Evolutionary conservation across 1,284 basidiomycete species (phyloP), one percentile per base, ranked within the genome.

Genomic region (Pseudozyma thailandica): DNA sequence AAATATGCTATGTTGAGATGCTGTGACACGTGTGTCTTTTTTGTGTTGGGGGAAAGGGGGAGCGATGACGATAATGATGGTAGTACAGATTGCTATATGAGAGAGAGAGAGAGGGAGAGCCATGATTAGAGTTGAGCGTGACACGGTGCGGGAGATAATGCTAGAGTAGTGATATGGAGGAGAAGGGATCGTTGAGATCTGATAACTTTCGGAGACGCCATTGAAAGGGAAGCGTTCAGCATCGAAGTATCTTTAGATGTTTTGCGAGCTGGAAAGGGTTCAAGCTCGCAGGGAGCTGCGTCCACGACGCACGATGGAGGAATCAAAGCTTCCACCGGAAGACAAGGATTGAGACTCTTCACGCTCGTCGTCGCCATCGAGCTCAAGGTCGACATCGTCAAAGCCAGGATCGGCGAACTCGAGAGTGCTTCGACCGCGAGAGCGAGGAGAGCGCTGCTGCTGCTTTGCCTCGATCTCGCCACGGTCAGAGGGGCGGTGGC

Each of bases 331-430:
- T 12, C 66, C 56, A 25, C 56, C 55, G 12, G 63, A 66, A 20
- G 69, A 72, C 5, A 53, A 46, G 8, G 59, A 66, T 7, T 41
- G 48, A 20, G 58, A 49, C 37, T 60, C 58, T 27, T 59, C 63
- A n/a, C 55, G 51, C 38, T 68, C 59, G 33, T 72, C 63, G 37
- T 72, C 70, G 46, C 60, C 64, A 42, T 74, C 74, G 46, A 75
- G 69, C 18, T 77, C 75, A 41, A 77, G 70, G 16, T 77, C 75
- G 37, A 75, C 61, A 23, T 77, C 72, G 58, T 77, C 75, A 31
- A 75, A 77, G 41, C 73, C 73, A 5, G 64, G 69, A 25, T 66
- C 70, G 31, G 52, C 33, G 49, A 57, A 52, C 27, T 61, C 66
- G 16, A 35, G 43, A n/a, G 44, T 39, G 38, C 28, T 53, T 15